Percentiles rank a stretch among this genome's conserved stretches.
These are phyloP conservation scores for Lolium perenne DNA, from an alignment of 176 grass and related monocot genomes.

Conservation along the genomic window DNA sequence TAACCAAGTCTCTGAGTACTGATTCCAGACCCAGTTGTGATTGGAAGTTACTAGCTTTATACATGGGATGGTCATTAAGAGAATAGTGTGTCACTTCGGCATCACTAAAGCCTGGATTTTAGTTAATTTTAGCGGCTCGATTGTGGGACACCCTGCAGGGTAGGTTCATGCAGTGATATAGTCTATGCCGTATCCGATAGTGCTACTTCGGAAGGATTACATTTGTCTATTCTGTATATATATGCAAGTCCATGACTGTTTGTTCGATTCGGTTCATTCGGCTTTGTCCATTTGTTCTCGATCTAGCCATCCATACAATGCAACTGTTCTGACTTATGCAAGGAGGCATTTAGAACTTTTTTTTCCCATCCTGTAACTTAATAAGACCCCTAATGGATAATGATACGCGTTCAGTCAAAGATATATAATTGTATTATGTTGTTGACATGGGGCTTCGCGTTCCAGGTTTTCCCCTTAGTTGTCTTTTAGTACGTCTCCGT, in stretches of 20 bases:
- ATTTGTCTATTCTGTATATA: background rate
- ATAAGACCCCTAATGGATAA: background rate
- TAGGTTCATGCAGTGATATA: background rate
- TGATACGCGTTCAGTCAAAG: background rate
- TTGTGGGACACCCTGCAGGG: background rate
- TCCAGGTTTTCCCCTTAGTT: background rate
- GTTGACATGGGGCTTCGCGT: background rate
- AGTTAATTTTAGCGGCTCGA: too few relatives aligned
- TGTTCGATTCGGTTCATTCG: background rate
- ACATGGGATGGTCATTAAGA: background rate
- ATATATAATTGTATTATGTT: background rate
- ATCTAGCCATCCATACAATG: background rate
- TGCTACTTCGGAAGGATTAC: background rate
- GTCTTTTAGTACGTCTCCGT: background rate
- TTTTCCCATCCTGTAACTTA: too few relatives aligned
- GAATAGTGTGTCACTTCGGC: background rate
- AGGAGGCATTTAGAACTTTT: background rate
- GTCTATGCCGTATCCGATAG: background rate
- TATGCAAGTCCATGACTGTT: background rate
- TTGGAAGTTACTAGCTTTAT: background rate
- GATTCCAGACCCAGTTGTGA: background rate
- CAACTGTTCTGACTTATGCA: background rate
- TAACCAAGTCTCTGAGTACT: background rate
- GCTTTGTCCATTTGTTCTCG: background rate
- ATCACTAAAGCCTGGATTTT: background rate